A percentile compares a stretch with the other conserved stretches of the same genome.
phyloP scores from a whole-genome alignment of 2,329 filamentous ascomycete genomes.

The Zasmidium citrigriseum region DNA sequence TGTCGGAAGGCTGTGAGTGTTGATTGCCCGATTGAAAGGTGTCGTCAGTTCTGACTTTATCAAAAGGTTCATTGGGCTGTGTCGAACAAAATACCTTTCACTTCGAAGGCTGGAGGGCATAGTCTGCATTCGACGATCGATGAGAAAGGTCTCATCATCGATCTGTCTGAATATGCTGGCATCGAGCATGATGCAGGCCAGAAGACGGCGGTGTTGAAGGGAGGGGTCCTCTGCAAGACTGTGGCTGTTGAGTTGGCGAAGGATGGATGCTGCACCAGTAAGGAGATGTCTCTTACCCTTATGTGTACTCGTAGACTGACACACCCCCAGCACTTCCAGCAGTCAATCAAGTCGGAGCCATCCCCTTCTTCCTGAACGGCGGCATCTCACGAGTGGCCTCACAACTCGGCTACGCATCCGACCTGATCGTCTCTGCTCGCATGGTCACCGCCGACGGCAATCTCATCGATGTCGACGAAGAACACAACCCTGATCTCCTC shows the following conservation, averaged over 20 bases:
- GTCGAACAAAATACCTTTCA: conserved; percentile 23
- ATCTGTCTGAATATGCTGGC: conserved; percentile 21
- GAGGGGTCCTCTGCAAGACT: background rate
- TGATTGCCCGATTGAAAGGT: background rate
- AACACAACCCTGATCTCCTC: conserved; percentile 27
- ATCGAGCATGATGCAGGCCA: conserved; percentile 18
- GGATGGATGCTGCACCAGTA: conserved; percentile 3
- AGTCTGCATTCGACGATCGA: conserved; percentile 32
- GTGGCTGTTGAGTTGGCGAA: conserved; percentile 1
- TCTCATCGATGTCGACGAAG: conserved; percentile 19
- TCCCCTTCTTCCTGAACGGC: conserved; percentile 14
- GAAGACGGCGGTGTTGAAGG: conserved; percentile 3
- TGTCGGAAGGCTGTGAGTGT: background rate
- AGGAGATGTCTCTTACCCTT: background rate
- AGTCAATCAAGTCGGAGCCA: conserved; percentile 34
- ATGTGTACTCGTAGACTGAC: background rate
- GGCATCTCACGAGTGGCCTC: background rate
- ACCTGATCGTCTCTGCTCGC: conserved; percentile 30
- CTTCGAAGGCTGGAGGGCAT: conserved; percentile 28
- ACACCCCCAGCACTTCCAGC: conserved; percentile 26
- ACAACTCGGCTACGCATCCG: conserved; percentile 1
- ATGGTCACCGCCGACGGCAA: conserved; percentile 35
- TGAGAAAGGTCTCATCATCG: conserved; percentile 29
- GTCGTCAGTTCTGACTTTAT: background rate
- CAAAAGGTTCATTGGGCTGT: conserved; percentile 1